A percentile compares a stretch with the other conserved stretches of the same genome.
phyloP scores from a whole-genome alignment of 768 basidiomycete genomes.

The Phylloporus sp. region DNA sequence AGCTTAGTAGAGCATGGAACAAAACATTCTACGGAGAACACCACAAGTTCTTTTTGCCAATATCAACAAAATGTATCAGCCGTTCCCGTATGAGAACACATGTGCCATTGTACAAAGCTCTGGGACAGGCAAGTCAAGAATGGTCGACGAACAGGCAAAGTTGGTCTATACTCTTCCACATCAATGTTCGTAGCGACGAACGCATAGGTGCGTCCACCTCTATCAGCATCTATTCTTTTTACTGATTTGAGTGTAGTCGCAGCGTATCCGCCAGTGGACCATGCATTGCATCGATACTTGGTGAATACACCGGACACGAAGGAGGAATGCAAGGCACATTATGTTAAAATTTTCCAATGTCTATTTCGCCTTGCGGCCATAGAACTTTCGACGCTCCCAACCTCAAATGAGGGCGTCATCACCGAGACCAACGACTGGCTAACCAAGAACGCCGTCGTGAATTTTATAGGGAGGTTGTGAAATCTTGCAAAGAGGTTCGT shows the following conservation, averaged over 20 bases:
- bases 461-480: neutral
- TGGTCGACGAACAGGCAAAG: slow-evolving; percentile 7
- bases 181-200: neutral
- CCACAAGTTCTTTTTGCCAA: neutral
- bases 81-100: neutral
- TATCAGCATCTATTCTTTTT: neutral
- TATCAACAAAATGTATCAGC: neutral
- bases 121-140: slow-evolving; percentile 4
- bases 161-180: slow-evolving; percentile 3
- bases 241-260: too few relatives aligned
- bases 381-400: neutral
- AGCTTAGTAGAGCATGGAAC: neutral
- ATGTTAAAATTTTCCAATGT: neutral
- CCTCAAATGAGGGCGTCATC: neutral
- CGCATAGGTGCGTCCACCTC: neutral
- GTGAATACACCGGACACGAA: neutral
- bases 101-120: slow-evolving; percentile 2
- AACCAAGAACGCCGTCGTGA: neutral
- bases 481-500: neutral
- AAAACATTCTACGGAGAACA: neutral
- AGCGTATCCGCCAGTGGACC: neutral
- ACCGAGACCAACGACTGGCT: neutral
- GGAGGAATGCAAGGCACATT: neutral
- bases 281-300: neutral
- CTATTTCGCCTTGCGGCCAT: neutral